Base-by-base conservation (phyloP, 2,329 filamentous ascomycete genomes). In the Escovopsis sp. region DNA sequence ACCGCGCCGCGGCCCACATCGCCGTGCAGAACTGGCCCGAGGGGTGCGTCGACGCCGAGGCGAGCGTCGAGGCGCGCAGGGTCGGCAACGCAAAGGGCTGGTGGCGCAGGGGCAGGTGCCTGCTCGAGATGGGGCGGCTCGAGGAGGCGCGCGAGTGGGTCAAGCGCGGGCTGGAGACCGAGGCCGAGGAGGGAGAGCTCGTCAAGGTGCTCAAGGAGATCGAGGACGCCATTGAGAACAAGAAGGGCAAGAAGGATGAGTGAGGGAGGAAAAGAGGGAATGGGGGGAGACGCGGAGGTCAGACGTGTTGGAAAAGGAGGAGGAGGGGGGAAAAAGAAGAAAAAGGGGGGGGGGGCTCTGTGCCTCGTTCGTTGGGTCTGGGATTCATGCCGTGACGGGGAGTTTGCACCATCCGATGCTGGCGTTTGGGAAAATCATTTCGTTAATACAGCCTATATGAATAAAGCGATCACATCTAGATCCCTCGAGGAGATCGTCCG, bases 11-110 rank as follows among this genome's bases (percentile, higher is more conserved):
- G 72, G 85, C 86, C 47, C 74, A 89, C 62, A 94, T 95, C 81
- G 80, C 78, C 15, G 65, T 82, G 61, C 75, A 80, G 62, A 73
- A 73, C 51, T 96, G 89, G 88, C 73, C 84, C 1, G 86, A 91
- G 65, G 91, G 78, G 5, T 75, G 82, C n/a, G 72, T 86, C 6
- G 91, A 98, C 63, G 88, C 87, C 4, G 82, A 93, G 66, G 75
- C 79, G 28, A 91, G 85, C 59, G 82, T 94, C 36, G 88, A 94
- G 69, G 80, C 85, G 48, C 88, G 89, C 70, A 75, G 79, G 50
- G 73, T 81, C 36, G 87, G 82, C 34, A 96, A 98, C 61, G 79
- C 85, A 1, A 96, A 96, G 75, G 88, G 80, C 0, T 96, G 89
- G 86, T 95, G 86, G 81, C 72, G 91, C 47, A 71, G 85, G 47